A percentile compares a stretch with the other conserved stretches of the same genome.
Evolutionary conservation across 108 stramenopile genomes (phyloP).

Genomic region (Fragilariopsis cylindrus): DNA sequence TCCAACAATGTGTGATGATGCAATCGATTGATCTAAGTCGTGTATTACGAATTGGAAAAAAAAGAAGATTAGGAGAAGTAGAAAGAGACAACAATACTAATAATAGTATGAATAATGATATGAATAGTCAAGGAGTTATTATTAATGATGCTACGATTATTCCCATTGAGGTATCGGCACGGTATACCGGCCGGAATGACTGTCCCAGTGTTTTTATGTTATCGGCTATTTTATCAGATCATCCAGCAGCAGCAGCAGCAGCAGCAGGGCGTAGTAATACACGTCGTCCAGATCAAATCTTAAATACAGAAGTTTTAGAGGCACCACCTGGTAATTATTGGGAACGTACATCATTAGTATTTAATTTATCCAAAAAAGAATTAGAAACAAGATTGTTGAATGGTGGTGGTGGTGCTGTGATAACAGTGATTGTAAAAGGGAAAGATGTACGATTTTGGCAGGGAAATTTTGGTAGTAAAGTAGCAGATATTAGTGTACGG

Average conservation of each 20-base stretch:
- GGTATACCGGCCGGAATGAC: constrained; percentile 66
- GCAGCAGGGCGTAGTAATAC: neutral
- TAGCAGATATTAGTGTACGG: constrained; percentile 56
- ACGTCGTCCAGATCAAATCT: neutral
- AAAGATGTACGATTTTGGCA: constrained; percentile 63
- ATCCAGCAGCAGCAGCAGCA: neutral
- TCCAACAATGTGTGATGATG: constrained; percentile 46
- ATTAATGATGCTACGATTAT: neutral
- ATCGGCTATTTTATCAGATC: constrained; percentile 33
- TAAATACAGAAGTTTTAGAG: constrained; percentile 30
- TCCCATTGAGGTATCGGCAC: constrained; percentile 54
- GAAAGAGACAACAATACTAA: neutral
- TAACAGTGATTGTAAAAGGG: constrained; percentile 46
- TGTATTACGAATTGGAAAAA: neutral
- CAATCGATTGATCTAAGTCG: constrained; percentile 40
- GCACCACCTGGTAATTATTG: constrained; percentile 59
- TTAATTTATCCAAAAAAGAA: neutral
- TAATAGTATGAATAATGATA: neutral
- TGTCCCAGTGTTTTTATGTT: constrained; percentile 66
- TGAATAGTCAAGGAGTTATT: too few relatives aligned
- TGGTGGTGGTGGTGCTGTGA: neutral
- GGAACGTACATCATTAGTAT: constrained; percentile 45
- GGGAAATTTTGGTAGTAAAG: constrained; percentile 65
- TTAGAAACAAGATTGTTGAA: neutral
- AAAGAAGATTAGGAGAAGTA: neutral